Evolutionary conservation across 768 basidiomycete genomes (phyloP), one percentile per base, ranked within the genome.

Genomic region (Leucogyrophana mollusca): DNA sequence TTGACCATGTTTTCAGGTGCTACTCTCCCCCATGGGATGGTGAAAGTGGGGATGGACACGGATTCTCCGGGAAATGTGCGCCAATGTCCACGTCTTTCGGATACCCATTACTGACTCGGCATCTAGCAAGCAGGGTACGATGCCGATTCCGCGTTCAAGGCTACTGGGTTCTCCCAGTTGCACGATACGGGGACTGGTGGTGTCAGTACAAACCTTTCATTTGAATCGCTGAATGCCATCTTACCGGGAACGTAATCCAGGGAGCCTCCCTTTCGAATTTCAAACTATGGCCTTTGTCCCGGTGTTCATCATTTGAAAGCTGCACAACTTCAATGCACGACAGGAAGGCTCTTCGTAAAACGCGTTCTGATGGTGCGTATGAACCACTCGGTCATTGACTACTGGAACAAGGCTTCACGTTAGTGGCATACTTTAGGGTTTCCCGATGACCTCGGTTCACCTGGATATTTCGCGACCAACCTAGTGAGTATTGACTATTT

Each of bases 1-100:
- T 20, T 52, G 9, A 42, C 6, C 2, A 10, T 36, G 9, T 25
- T 3, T 20, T 3, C 36, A 81, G 82, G 83, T 34, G 82, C 80
- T 0, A 83, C 80, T 2, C 56, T 82, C 17, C 83, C 83, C 2
- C 82, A 84, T 62, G 82, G 83, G n/a, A 81, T 84, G 82, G 73
- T 78, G 13, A 85, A 85, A 65, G 74, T 67, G 2, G 83, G 82
- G 5, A 77, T 83, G 75, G 82, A 85, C 55, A 83, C 82, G 0
- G 79, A 84, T 54, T 80, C 80, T 10, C 78, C 80, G 2, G 78
- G 73, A 56, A 80, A 80, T 56, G 80, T 80, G 51, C 25, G 71
- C 57, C 20, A 11, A 21, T 36, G 20, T 23, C 18, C 9, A 24
- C n/a, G 16, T 45, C 16, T 17, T 16, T 24, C 34, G 11, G 21